phyloP scores from a whole-genome alignment of 2,329 filamentous ascomycete genomes.

The Cladophialophora chaetospira region DNA sequence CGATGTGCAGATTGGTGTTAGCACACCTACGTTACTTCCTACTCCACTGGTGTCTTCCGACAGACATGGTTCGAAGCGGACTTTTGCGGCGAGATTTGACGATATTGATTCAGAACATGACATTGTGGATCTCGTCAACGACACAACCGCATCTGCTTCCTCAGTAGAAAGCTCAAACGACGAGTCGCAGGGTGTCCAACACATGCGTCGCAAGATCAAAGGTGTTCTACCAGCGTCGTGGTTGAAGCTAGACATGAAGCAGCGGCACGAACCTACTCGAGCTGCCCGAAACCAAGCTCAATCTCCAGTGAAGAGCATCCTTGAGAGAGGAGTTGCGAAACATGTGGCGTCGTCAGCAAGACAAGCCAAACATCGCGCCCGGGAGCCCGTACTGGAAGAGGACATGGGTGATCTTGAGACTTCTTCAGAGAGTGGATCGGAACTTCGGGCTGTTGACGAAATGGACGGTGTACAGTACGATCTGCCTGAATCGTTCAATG shows the following conservation, averaged over 20 bases:
- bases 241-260: conserved; percentile 30
- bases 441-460: not conserved
- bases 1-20: not conserved
- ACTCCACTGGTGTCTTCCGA: conserved; percentile 30
- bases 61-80: conserved; percentile 15
- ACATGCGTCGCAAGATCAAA: conserved; percentile 45
- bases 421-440: conserved; percentile 16
- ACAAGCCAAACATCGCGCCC: not conserved
- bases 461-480: conserved; percentile 1
- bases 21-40: conserved; percentile 24
- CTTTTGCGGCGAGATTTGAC: conserved; percentile 30
- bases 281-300: conserved; percentile 4
- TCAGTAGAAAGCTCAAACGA: conserved; percentile 28
- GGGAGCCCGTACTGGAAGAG: not conserved
- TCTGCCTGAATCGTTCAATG: conserved; percentile 10
- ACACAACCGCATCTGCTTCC: not conserved
- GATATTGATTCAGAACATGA: conserved; percentile 25
- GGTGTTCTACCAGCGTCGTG: conserved; percentile 54
- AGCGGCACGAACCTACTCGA: conserved; percentile 14
- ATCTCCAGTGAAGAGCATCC: conserved; percentile 18
- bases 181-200: conserved; percentile 36
- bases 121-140: conserved; percentile 23
- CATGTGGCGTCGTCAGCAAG: conserved; percentile 7
- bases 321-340: conserved; percentile 29
- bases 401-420: conserved; percentile 1